Evolutionary conservation across 176 grass and related monocot species (phyloP).

Genomic region (Oryza glumipatula): DNA sequence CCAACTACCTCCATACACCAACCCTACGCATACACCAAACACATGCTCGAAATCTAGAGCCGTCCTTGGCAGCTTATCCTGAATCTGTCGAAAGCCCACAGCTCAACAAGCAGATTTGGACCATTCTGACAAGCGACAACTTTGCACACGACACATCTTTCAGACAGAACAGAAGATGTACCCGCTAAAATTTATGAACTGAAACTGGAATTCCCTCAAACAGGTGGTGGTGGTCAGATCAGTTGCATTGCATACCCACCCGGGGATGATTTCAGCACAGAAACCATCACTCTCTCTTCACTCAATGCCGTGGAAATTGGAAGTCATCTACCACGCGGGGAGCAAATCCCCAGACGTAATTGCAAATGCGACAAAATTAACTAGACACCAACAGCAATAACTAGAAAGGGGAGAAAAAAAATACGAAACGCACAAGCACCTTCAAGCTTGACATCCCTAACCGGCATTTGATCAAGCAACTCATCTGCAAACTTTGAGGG

Average conservation of each 20-base stretch:
- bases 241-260: not conserved
- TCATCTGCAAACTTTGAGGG: slow-evolving; percentile 41
- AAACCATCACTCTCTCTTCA: not conserved
- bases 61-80: slow-evolving; percentile 6
- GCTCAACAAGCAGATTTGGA: slow-evolving; percentile 36
- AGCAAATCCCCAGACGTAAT: not conserved
- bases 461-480: slow-evolving; percentile 33
- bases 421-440: not conserved
- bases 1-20: slow-evolving; percentile 42
- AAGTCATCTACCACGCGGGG: not conserved
- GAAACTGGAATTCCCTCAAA: slow-evolving; percentile 40
- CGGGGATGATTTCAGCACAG: not conserved
- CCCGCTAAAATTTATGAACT: slow-evolving; percentile 12
- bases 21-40: slow-evolving; percentile 26
- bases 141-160: slow-evolving; percentile 29
- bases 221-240: not conserved
- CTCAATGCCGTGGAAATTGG: not conserved
- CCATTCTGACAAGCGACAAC: slow-evolving; percentile 38
- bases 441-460: slow-evolving; percentile 3
- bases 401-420: not conserved
- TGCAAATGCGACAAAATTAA: not conserved
- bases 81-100: slow-evolving; percentile 26
- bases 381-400: not conserved
- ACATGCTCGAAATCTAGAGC: slow-evolving; percentile 5
- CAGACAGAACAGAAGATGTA: slow-evolving; percentile 25